Conservation (phyloP, 768 basidiomycete species). For the Gautieria morchelliformis region DNA sequence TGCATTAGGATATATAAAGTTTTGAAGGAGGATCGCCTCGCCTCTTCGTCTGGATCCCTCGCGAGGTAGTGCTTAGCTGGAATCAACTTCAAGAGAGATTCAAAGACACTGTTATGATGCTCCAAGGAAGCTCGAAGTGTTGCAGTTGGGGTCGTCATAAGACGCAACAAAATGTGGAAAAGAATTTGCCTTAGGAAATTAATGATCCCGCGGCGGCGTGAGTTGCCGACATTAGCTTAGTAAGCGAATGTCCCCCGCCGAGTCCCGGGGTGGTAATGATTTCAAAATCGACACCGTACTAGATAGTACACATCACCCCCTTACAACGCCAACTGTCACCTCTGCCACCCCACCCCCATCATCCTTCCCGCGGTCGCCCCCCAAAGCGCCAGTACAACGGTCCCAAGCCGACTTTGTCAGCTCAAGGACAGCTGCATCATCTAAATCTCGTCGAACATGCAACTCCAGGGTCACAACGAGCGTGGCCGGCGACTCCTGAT, state of each 20-base stretch:
- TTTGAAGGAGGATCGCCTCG: slow-evolving; percentile 17
- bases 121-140: slow-evolving; percentile 58
- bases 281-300: background rate
- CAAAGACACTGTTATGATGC: slow-evolving; percentile 79
- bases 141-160: slow-evolving; percentile 41
- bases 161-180: background rate
- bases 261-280: background rate
- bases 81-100: slow-evolving; percentile 72
- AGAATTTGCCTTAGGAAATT: background rate
- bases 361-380: slow-evolving; percentile 16
- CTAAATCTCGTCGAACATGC: slow-evolving; percentile 57
- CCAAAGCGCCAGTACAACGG: slow-evolving; percentile 17
- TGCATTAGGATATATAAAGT: background rate
- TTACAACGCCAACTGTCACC: slow-evolving; percentile 66
- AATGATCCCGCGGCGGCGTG: too few species aligned
- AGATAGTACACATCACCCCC: slow-evolving; percentile 29
- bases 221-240: too few species aligned
- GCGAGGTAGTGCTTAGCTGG: slow-evolving; percentile 85
- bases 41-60: slow-evolving; percentile 53
- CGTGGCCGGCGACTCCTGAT: slow-evolving; percentile 8
- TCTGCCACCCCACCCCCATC: slow-evolving; percentile 39
- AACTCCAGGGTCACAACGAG: slow-evolving; percentile 74
- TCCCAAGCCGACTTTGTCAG: slow-evolving; percentile 75
- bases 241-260: too few species aligned
- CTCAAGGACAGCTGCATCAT: slow-evolving; percentile 60